These are phyloP conservation scores for Colletotrichum scovillei DNA, from an alignment of 2,329 filamentous ascomycete species.

Conservation along the genomic window DNA sequence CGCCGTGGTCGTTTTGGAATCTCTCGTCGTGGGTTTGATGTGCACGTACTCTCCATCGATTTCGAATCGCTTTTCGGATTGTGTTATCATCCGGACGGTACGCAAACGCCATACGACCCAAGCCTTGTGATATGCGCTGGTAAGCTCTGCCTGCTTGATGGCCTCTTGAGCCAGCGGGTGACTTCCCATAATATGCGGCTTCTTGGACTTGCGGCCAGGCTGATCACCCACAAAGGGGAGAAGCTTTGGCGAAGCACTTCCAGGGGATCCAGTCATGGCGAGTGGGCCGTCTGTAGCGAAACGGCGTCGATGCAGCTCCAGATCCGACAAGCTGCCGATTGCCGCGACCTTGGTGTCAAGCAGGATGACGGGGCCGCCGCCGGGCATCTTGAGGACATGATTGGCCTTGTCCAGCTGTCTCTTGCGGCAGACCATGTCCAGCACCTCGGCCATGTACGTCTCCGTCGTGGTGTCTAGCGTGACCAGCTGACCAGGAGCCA, in stretches of 20 bases:
- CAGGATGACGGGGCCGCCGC: slow-evolving; percentile 79
- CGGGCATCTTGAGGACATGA: slow-evolving; percentile 82
- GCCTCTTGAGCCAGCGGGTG: slow-evolving; percentile 77
- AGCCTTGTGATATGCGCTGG: slow-evolving; percentile 73
- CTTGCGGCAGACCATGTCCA: slow-evolving; percentile 82
- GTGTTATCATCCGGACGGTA: slow-evolving; percentile 81
- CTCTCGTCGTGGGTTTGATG: slow-evolving; percentile 78
- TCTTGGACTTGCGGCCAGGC: slow-evolving; percentile 60
- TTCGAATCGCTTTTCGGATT: slow-evolving; percentile 80
- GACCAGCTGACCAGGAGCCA: slow-evolving; percentile 78
- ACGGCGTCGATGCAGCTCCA: slow-evolving; percentile 80
- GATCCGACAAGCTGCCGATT: slow-evolving; percentile 78
- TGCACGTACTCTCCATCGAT: slow-evolving; percentile 90
- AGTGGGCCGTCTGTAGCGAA: slow-evolving; percentile 81
- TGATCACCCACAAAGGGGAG: slow-evolving; percentile 61
- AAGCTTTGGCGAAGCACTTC: slow-evolving; percentile 76
- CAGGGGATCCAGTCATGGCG: slow-evolving; percentile 75
- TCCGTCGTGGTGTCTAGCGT: slow-evolving; percentile 83
- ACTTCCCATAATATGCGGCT: slow-evolving; percentile 62
- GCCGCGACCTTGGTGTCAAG: slow-evolving; percentile 83
- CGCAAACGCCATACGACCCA: slow-evolving; percentile 87
- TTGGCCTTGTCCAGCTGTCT: slow-evolving; percentile 82
- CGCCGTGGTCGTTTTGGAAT: slow-evolving; percentile 81
- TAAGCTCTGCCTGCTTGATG: slow-evolving; percentile 68
- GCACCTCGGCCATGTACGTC: slow-evolving; percentile 84